Base-by-base conservation (phyloP, 2,329 filamentous ascomycete species). In the Talaromyces sp. region DNA sequence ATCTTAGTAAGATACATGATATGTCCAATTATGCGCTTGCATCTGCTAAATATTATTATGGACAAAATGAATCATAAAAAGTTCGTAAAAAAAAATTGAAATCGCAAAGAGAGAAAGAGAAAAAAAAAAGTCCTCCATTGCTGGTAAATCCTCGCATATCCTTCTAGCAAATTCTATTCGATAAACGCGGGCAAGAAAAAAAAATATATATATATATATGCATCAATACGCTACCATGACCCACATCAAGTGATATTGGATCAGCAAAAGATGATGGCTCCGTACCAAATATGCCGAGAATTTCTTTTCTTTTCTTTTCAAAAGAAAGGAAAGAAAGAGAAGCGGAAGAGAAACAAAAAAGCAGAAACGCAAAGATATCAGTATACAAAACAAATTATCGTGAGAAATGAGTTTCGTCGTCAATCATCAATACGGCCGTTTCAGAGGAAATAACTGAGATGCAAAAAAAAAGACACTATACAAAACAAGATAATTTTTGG, bases 391-490 rank as follows among this genome's bases (percentile, higher is more conserved):
- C 44, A 47, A 47, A 47, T 47, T 47, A 5, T 25, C 36, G 15
- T 55, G 33, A 15, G 17, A 27, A 39, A 27, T 22, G 19, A 57
- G 15, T 28, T 33, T 22, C 13, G 25, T 52, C 57, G 22, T 59
- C 9, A 59, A 39, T 59, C 57, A 27, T 59, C 47, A 59, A 47
- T 47, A 25, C 19, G 44, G 44, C 44, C 44, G 49, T 53, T 53
- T 53, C 49, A 19, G 13, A 30, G 28, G 15, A n/a, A n/a, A 22
- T 30, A 17, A 28, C 27, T 53, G 13, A 53, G 49, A 53, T 28
- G 49, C 17, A 39, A 39, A 7, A 30, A 53, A 30, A 27, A 28
- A 19, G 2, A 30, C 19, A 53, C 15, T 22, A 22, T 44, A 25
- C 11, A 33, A 56, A 56, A 42, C 15, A 39, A 11, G 17, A 19